A percentile compares a stretch with the other conserved stretches of the same genome.
Evolutionary conservation across 179 eudicot species (phyloP).

Genomic region (Heliamphora pulchella): DNA sequence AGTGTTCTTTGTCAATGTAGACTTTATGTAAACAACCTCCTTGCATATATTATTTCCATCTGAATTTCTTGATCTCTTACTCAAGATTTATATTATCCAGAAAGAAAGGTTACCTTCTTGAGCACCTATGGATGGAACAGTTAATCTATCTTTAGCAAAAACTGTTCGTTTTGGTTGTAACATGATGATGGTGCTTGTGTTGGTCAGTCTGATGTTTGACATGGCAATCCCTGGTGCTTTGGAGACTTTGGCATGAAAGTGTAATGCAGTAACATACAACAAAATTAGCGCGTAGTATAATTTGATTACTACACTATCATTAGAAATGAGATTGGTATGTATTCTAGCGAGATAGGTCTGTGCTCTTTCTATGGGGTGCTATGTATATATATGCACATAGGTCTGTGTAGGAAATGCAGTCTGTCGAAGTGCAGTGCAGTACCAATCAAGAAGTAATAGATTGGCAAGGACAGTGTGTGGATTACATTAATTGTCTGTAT

Average conservation of each 20-base stretch:
- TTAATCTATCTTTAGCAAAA: neutral
- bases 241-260: neutral
- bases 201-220: neutral
- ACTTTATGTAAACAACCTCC: neutral
- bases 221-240: neutral
- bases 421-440: neutral
- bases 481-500: too few relatives aligned
- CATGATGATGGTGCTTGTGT: slow-evolving; percentile 1
- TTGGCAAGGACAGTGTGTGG: neutral
- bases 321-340: neutral
- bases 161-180: neutral
- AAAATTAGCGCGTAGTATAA: neutral
- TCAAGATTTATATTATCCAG: neutral
- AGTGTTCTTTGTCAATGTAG: neutral
- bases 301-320: neutral
- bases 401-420: too few relatives aligned
- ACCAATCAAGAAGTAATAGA: neutral
- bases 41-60: neutral
- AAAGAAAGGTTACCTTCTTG: neutral
- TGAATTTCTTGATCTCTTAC: neutral
- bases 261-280: neutral
- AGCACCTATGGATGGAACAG: neutral
- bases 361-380: neutral
- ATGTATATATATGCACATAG: neutral
- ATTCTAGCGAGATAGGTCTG: neutral